Evolutionary conservation across 768 basidiomycete genomes (phyloP).

Genomic region (Solioccasus polychromus): DNA sequence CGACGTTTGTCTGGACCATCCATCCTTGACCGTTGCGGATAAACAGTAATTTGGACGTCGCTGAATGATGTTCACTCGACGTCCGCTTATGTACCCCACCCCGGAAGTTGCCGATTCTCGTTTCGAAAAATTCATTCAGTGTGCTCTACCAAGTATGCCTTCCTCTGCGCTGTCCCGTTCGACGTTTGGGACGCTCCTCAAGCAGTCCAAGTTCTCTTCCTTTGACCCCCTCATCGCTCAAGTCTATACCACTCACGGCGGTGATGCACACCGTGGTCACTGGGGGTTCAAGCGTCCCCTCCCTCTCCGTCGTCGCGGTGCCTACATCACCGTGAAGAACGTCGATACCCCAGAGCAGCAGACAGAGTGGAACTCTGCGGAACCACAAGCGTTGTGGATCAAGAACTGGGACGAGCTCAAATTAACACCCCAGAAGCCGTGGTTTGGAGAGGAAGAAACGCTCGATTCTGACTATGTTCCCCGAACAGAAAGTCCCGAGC

Average conservation of each 20-base stretch:
- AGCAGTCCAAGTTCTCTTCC: slow-evolving; percentile 78
- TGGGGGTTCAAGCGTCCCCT: slow-evolving; percentile 87
- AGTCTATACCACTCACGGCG: slow-evolving; percentile 68
- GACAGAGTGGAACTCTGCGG: slow-evolving; percentile 72
- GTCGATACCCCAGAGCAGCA: slow-evolving; percentile 75
- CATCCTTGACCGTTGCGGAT: slow-evolving; percentile 52
- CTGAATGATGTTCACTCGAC: slow-evolving; percentile 24
- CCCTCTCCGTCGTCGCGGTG: slow-evolving; percentile 58
- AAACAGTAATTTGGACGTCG: slow-evolving; percentile 87
- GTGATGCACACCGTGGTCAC: slow-evolving; percentile 72
- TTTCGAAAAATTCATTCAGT: background rate
- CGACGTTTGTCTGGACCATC: slow-evolving; percentile 92
- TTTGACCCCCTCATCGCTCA: slow-evolving; percentile 77
- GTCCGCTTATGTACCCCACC: slow-evolving; percentile 30
- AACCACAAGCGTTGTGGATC: slow-evolving; percentile 65
- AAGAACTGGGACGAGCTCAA: slow-evolving; percentile 61
- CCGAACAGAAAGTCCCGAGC: slow-evolving; percentile 10
- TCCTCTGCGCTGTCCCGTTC: slow-evolving; percentile 45
- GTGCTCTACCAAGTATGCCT: slow-evolving; percentile 16
- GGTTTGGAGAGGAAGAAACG: slow-evolving; percentile 18
- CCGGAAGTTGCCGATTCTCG: slow-evolving; percentile 25
- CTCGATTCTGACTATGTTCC: slow-evolving; percentile 28
- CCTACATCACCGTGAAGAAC: slow-evolving; percentile 61
- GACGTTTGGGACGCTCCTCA: slow-evolving; percentile 72
- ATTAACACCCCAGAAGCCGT: slow-evolving; percentile 12